Evolutionary conservation across 2,329 filamentous ascomycete genomes (phyloP).

Genomic region (Xylaria sp.): DNA sequence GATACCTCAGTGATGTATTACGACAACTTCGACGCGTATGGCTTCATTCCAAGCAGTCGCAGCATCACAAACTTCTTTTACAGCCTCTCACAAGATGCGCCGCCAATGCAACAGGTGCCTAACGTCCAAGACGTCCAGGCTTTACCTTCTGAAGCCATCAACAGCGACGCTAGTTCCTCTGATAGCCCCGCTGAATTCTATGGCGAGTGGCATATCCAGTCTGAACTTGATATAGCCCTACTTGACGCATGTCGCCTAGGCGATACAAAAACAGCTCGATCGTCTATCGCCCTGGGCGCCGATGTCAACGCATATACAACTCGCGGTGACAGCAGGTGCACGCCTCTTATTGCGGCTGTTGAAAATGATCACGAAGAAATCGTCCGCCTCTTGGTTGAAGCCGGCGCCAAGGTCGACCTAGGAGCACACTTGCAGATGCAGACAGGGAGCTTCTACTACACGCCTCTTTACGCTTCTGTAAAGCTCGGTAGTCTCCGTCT

Average conservation of each 20-base stretch:
- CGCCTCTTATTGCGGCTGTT: background rate
- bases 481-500: background rate
- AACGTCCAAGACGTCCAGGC: background rate
- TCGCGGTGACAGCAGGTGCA: background rate
- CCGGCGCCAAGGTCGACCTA: background rate
- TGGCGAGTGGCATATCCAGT: background rate
- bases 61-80: background rate
- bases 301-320: background rate
- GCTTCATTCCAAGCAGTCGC: background rate
- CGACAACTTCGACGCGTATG: background rate
- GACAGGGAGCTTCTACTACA: background rate
- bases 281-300: background rate
- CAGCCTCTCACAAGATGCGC: conserved; percentile 1
- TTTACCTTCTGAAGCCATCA: background rate
- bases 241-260: background rate
- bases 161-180: background rate
- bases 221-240: background rate
- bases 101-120: background rate
- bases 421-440: background rate
- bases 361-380: background rate
- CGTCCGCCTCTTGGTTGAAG: background rate
- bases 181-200: background rate
- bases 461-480: background rate
- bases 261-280: background rate
- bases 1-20: background rate